These are phyloP conservation scores for Gymnopilus dilepis DNA, from an alignment of 768 basidiomycete species.

Conservation along the genomic window DNA sequence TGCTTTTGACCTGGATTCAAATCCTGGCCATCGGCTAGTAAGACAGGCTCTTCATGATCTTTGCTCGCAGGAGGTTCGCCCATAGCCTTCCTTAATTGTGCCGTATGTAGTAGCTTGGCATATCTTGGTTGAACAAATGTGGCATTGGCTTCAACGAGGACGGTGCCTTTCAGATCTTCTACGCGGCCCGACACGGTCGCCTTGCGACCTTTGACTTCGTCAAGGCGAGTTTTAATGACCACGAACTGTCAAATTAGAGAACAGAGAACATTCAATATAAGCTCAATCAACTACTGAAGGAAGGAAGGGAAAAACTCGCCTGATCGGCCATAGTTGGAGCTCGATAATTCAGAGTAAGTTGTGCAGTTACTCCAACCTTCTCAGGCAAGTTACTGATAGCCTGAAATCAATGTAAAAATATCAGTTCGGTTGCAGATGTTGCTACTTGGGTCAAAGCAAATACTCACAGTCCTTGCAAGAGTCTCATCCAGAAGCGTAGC, in stretches of 20 bases:
- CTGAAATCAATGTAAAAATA: slow-evolving; percentile 41
- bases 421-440: neutral
- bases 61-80: slow-evolving; percentile 54
- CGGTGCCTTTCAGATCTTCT: slow-evolving; percentile 81
- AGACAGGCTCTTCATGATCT: slow-evolving; percentile 37
- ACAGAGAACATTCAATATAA: neutral
- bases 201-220: slow-evolving; percentile 80
- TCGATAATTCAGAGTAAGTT: slow-evolving; percentile 78
- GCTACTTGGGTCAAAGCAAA: neutral
- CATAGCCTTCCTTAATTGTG: slow-evolving; percentile 64
- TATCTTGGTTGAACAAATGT: slow-evolving; percentile 91
- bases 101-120: slow-evolving; percentile 73
- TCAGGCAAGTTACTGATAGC: slow-evolving; percentile 87
- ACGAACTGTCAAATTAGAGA: slow-evolving; percentile 68
- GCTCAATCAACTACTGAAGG: neutral
- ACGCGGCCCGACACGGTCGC: slow-evolving; percentile 70
- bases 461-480: slow-evolving; percentile 73
- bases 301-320: slow-evolving; percentile 40
- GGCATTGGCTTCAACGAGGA: slow-evolving; percentile 80
- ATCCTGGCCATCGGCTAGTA: slow-evolving; percentile 46
- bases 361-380: slow-evolving; percentile 92
- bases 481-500: slow-evolving; percentile 91
- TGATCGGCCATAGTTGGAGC: slow-evolving; percentile 92
- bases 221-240: slow-evolving; percentile 73
- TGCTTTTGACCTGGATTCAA: slow-evolving; percentile 32